Percentiles rank a stretch among this genome's conserved stretches.
Conservation (phyloP, 331 rosid species). For the Quercus tomentella region DNA sequence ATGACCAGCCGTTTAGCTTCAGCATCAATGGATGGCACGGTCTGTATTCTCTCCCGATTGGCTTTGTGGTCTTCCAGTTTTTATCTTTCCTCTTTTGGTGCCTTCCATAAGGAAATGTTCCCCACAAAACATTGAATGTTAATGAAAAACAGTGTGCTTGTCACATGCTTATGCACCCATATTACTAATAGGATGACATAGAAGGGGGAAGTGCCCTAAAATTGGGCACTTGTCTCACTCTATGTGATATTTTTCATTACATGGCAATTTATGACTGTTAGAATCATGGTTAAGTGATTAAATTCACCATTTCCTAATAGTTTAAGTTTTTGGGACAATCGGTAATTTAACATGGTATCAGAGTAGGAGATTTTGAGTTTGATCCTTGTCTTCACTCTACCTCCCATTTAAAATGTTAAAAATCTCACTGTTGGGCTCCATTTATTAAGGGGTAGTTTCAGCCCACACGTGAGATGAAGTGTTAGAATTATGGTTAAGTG, state of each 20-base stretch:
- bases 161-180: background rate
- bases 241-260: background rate
- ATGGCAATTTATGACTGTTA: too few species aligned
- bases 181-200: background rate
- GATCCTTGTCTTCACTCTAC: too few species aligned
- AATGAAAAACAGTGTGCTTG: background rate
- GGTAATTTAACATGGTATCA: too few species aligned
- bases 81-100: background rate
- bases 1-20: slow-evolving; percentile 97
- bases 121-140: background rate
- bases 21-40: slow-evolving; percentile 95
- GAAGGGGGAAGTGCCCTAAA: background rate
- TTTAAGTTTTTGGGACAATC: too few species aligned
- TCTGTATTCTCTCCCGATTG: slow-evolving; percentile 33
- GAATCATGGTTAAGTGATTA: too few species aligned
- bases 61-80: slow-evolving; percentile 2
- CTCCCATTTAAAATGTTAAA: too few species aligned
- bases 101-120: background rate
- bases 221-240: background rate
- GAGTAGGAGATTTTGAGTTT: too few species aligned
- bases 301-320: too few species aligned
- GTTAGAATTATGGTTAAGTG: too few species aligned
- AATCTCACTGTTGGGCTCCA: too few species aligned
- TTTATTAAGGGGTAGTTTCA: too few species aligned
- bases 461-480: too few species aligned